A percentile compares a stretch with the other conserved stretches of the same genome.
Conservation (phyloP, 208 protist species). For the Crithidia bombi region DNA sequence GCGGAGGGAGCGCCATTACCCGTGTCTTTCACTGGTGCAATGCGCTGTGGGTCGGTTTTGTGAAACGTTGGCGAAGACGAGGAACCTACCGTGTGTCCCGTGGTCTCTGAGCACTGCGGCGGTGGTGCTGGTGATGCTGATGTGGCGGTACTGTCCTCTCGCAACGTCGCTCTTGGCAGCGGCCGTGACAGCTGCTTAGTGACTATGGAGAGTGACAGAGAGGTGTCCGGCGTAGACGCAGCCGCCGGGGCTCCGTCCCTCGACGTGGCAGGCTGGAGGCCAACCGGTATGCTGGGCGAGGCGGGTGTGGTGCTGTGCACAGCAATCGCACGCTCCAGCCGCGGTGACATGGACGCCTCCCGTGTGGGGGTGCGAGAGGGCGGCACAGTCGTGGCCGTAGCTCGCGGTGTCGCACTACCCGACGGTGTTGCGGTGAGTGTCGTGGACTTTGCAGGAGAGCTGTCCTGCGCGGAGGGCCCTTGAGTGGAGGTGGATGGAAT, state of each 20-base stretch:
- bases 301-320: not conserved
- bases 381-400: constrained; percentile 19
- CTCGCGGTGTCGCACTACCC: constrained; percentile 19
- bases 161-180: not conserved
- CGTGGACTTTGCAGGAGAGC: not conserved
- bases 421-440: constrained; percentile 7
- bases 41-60: not conserved
- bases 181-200: constrained; percentile 1
- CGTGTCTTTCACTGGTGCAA: not conserved
- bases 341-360: constrained; percentile 19
- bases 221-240: not conserved
- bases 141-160: not conserved
- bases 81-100: not conserved
- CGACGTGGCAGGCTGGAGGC: not conserved
- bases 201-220: not conserved
- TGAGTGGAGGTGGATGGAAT: constrained; percentile 1
- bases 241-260: not conserved
- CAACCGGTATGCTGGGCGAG: not conserved
- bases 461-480: not conserved
- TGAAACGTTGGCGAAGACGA: not conserved
- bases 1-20: not conserved
- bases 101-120: not conserved
- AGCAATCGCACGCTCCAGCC: not conserved
- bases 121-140: not conserved
- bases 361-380: constrained; percentile 20